These are phyloP conservation scores for Pseudozyma flocculosa DNA, from an alignment of 1,284 basidiomycete genomes.

Conservation along the genomic window DNA sequence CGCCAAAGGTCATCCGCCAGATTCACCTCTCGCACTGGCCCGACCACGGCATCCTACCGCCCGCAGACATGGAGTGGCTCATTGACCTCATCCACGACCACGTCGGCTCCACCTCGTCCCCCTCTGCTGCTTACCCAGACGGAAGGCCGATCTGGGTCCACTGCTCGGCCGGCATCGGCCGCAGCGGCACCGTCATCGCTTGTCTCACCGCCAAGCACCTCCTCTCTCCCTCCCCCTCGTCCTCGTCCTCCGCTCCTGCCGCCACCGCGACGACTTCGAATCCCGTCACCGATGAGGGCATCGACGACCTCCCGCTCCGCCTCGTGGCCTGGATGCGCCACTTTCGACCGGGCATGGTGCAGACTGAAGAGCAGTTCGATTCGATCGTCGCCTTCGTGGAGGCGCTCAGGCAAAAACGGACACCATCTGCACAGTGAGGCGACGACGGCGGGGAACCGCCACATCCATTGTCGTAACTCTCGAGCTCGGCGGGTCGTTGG, in stretches of 20 bases:
- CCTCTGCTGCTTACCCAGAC: conserved; percentile 58
- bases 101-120: too few species aligned
- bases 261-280: too few species aligned
- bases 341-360: conserved; percentile 44
- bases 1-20: conserved; percentile 61
- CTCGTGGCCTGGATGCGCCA: conserved; percentile 38
- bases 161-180: conserved; percentile 64
- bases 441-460: too few species aligned
- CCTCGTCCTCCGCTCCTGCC: background rate
- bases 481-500: too few species aligned
- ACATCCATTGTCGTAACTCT: too few species aligned
- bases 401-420: too few species aligned
- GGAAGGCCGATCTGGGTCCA: conserved; percentile 73
- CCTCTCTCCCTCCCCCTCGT: conserved; percentile 1
- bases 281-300: too few species aligned
- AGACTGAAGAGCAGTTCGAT: conserved; percentile 38
- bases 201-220: conserved; percentile 25
- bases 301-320: conserved; percentile 25
- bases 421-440: too few species aligned
- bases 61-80: conserved; percentile 24
- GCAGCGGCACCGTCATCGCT: conserved; percentile 63
- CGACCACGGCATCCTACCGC: conserved; percentile 73
- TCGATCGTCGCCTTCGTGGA: too few species aligned
- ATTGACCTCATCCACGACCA: conserved; percentile 16
- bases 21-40: conserved; percentile 76